A percentile compares a stretch with the other conserved stretches of the same genome.
phyloP scores from a whole-genome alignment of 805 yeast species.

The Nakazawaea ernobii region DNA sequence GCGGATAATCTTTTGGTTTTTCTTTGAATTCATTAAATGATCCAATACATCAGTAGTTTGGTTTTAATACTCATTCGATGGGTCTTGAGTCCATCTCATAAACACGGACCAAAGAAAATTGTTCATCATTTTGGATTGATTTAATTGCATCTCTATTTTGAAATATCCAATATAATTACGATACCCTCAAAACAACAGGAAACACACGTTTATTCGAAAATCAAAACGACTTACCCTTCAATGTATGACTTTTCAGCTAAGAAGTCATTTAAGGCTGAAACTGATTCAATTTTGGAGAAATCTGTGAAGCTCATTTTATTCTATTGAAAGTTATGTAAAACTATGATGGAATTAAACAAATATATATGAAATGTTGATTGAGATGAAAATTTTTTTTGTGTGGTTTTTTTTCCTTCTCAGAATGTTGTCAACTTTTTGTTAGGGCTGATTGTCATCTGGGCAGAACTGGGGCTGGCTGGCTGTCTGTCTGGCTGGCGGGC shows the following conservation, averaged over 20 bases:
- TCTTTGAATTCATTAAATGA: not conserved
- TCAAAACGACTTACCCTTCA: constrained; percentile 75
- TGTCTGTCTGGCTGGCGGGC: too few species aligned
- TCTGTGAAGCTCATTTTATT: constrained; percentile 68
- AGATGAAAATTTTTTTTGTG: constrained; percentile 1
- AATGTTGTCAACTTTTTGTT: too few species aligned
- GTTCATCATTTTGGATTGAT: constrained; percentile 49
- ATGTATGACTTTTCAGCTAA: constrained; percentile 92
- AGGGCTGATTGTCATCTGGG: not conserved
- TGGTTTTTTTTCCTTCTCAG: not conserved
- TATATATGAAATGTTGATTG: not conserved
- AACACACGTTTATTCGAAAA: not conserved
- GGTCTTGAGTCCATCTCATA: constrained; percentile 95
- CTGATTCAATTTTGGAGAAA: constrained; percentile 72
- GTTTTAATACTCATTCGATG: constrained; percentile 85
- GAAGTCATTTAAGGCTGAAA: constrained; percentile 72
- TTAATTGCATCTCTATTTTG: not conserved
- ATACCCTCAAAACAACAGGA: too few species aligned
- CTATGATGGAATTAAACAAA: not conserved
- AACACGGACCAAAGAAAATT: constrained; percentile 85
- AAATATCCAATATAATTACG: not conserved
- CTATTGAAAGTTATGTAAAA: not conserved
- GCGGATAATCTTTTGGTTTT: not conserved
- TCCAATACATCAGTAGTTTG: constrained; percentile 16
- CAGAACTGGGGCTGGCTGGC: not conserved